Evolutionary conservation across 2,329 filamentous ascomycete genomes (phyloP).

Genomic region (Helotiales sp.): DNA sequence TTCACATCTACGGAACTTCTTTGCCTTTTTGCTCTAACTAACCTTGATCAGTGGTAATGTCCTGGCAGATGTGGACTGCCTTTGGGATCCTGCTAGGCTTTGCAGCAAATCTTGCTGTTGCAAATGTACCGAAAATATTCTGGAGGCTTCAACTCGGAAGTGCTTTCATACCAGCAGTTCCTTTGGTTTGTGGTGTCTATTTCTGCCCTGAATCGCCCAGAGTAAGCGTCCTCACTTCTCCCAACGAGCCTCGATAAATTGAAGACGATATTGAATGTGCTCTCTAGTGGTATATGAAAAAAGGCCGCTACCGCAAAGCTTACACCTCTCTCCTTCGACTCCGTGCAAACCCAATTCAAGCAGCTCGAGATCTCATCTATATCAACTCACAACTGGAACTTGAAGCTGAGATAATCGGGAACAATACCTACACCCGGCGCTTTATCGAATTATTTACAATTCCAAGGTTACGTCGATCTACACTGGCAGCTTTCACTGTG

Average conservation of each 20-base stretch:
- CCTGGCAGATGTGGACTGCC: slow-evolving; percentile 56
- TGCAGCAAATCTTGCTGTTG: slow-evolving; percentile 56
- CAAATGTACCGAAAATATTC: slow-evolving; percentile 59
- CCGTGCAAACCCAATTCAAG: slow-evolving; percentile 62
- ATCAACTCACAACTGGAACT: slow-evolving; percentile 58
- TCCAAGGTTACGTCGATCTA: slow-evolving; percentile 72
- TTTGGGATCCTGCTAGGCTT: slow-evolving; percentile 66
- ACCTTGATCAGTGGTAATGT: slow-evolving; percentile 53
- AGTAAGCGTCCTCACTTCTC: slow-evolving; percentile 59
- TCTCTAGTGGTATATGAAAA: slow-evolving; percentile 46
- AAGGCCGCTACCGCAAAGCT: slow-evolving; percentile 58
- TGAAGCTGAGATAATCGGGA: slow-evolving; percentile 47
- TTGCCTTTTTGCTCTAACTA: not conserved
- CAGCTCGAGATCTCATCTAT: slow-evolving; percentile 66
- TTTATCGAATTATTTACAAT: slow-evolving; percentile 72
- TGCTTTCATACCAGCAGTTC: slow-evolving; percentile 68
- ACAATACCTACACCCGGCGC: slow-evolving; percentile 60
- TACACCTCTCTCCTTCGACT: slow-evolving; percentile 61
- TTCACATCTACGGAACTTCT: not conserved
- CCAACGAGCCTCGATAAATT: not conserved
- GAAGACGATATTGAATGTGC: slow-evolving; percentile 19
- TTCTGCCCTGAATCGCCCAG: slow-evolving; percentile 69
- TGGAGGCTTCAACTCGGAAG: slow-evolving; percentile 70
- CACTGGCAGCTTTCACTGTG: slow-evolving; percentile 75
- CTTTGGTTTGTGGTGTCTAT: slow-evolving; percentile 60